Percentiles rank a stretch among this genome's conserved stretches.
phyloP scores from a whole-genome alignment of 1,139 yeast species.

The Kodamaea sp. region DNA sequence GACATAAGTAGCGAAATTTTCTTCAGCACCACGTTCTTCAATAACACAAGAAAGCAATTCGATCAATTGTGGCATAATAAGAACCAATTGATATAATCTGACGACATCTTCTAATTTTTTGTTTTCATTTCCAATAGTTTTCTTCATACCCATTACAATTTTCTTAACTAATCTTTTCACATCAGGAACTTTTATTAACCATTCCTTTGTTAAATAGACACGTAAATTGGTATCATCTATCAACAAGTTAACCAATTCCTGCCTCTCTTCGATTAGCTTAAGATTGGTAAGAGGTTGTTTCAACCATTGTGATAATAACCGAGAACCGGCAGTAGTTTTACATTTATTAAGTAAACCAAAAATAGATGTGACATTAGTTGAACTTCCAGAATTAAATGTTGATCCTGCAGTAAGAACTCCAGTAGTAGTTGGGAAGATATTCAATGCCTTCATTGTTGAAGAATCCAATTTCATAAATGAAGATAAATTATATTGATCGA shows the following conservation, averaged over 20 bases:
- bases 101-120: slow-evolving; percentile 80
- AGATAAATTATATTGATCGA: slow-evolving; percentile 65
- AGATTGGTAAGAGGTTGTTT: slow-evolving; percentile 84
- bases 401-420: slow-evolving; percentile 28
- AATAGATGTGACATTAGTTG: slow-evolving; percentile 43
- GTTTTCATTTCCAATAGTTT: slow-evolving; percentile 34
- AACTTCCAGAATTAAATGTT: background rate
- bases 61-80: slow-evolving; percentile 65
- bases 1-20: slow-evolving; percentile 17
- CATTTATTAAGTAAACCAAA: slow-evolving; percentile 85
- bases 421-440: slow-evolving; percentile 64
- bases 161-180: slow-evolving; percentile 70
- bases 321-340: slow-evolving; percentile 79
- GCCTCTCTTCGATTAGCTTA: slow-evolving; percentile 61
- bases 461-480: slow-evolving; percentile 87
- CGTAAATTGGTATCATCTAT: slow-evolving; percentile 69
- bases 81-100: slow-evolving; percentile 77
- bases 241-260: slow-evolving; percentile 64
- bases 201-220: slow-evolving; percentile 61
- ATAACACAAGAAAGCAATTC: slow-evolving; percentile 44
- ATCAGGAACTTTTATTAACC: slow-evolving; percentile 77
- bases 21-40: slow-evolving; percentile 19
- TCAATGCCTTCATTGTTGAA: slow-evolving; percentile 83
- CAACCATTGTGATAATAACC: slow-evolving; percentile 88
- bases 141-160: slow-evolving; percentile 40